These are phyloP conservation scores for Herpotrichia juniperi DNA, from an alignment of 2,329 filamentous ascomycete species.

Conservation along the genomic window DNA sequence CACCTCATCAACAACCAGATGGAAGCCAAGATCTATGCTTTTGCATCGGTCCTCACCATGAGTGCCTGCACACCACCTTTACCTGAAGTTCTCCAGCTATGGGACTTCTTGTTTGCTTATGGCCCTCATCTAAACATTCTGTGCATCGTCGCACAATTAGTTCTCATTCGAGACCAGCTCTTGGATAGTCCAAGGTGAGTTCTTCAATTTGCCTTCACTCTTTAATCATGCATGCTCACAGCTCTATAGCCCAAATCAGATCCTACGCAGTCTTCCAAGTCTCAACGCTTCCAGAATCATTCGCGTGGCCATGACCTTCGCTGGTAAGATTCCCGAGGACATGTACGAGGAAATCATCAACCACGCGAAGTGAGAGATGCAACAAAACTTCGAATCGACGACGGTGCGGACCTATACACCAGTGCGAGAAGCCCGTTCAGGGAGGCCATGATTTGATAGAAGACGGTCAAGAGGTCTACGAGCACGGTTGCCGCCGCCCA, in stretches of 20 bases:
- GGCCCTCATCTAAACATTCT: constrained; percentile 93
- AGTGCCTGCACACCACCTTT: constrained; percentile 95
- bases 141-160: constrained; percentile 93
- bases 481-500: too few species aligned
- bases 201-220: background rate
- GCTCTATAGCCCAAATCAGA: constrained; percentile 78
- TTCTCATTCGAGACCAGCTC: constrained; percentile 84
- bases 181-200: constrained; percentile 80
- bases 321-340: constrained; percentile 87
- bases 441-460: too few species aligned
- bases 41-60: constrained; percentile 90
- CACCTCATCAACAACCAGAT: constrained; percentile 87
- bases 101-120: constrained; percentile 98
- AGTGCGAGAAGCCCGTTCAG: too few species aligned
- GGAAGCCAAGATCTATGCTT: constrained; percentile 93
- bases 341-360: constrained; percentile 88
- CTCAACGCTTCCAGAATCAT: constrained; percentile 85
- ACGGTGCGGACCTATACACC: too few species aligned
- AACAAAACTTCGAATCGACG: background rate
- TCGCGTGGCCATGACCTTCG: constrained; percentile 81
- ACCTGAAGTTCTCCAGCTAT: constrained; percentile 88
- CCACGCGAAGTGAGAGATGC: constrained; percentile 77
- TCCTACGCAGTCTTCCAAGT: constrained; percentile 85
- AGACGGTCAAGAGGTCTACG: too few species aligned
- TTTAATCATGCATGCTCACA: constrained; percentile 20